Evolutionary conservation across 345 rosid genomes (phyloP).

Genomic region (Capsella bursapastoris): DNA sequence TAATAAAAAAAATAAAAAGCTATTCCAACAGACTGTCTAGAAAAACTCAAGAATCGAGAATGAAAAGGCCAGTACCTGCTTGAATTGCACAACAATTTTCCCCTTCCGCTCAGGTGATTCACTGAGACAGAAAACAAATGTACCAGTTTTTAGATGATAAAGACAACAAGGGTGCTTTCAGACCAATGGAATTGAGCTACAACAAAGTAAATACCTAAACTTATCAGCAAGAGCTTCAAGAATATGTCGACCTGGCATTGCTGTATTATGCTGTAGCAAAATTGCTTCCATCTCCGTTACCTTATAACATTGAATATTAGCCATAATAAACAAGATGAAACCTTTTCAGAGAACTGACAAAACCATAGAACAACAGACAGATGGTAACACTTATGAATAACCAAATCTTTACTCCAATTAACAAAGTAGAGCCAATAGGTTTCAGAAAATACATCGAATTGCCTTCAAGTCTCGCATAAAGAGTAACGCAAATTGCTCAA

Average conservation of each 20-base stretch:
- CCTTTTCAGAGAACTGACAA: slow-evolving; percentile 18
- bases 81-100: slow-evolving; percentile 84
- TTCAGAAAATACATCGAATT: slow-evolving; percentile 2
- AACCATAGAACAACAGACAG: not conserved
- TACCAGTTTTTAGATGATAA: slow-evolving; percentile 26
- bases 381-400: slow-evolving; percentile 3
- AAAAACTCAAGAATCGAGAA: slow-evolving; percentile 6
- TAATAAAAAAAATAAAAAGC: not conserved
- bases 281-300: slow-evolving; percentile 95
- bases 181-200: slow-evolving; percentile 2
- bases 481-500: not conserved
- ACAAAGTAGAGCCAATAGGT: not conserved
- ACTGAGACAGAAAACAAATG: slow-evolving; percentile 51
- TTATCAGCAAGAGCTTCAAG: slow-evolving; percentile 84
- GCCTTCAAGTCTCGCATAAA: not conserved
- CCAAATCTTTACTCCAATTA: not conserved
- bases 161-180: slow-evolving; percentile 17
- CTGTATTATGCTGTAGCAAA: slow-evolving; percentile 74
- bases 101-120: slow-evolving; percentile 83
- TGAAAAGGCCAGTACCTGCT: slow-evolving; percentile 64
- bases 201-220: slow-evolving; percentile 66
- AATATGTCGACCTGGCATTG: slow-evolving; percentile 78
- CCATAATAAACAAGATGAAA: slow-evolving; percentile 22
- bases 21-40: slow-evolving; percentile 8
- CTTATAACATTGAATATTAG: slow-evolving; percentile 47